A percentile compares a stretch with the other conserved stretches of the same genome.
Evolutionary conservation across 306 rosid genomes (phyloP).

Genomic region (Leucaena leucocephala): DNA sequence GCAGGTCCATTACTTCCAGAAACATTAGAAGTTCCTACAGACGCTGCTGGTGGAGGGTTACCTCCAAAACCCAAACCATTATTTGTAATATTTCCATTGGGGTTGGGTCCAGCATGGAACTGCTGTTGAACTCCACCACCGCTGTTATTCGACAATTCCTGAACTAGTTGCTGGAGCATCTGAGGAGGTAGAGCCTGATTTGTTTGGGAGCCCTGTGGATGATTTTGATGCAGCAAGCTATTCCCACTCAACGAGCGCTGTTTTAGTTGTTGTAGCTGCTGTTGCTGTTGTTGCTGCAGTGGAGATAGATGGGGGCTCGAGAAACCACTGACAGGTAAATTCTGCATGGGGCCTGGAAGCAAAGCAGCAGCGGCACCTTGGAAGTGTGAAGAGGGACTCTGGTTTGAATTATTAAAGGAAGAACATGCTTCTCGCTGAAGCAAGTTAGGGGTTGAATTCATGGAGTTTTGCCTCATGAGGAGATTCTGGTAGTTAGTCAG

Average conservation of each 20-base stretch:
- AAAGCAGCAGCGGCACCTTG: slow-evolving; percentile 62
- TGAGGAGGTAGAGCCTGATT: slow-evolving; percentile 73
- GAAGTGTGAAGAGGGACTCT: slow-evolving; percentile 67
- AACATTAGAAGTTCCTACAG: slow-evolving; percentile 49
- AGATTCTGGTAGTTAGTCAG: slow-evolving; percentile 75
- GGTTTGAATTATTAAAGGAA: slow-evolving; percentile 67
- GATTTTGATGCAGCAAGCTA: slow-evolving; percentile 61
- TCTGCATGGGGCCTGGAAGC: slow-evolving; percentile 74
- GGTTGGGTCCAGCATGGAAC: slow-evolving; percentile 59
- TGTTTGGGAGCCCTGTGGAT: slow-evolving; percentile 62
- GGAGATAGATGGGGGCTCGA: slow-evolving; percentile 62
- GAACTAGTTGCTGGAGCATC: slow-evolving; percentile 79
- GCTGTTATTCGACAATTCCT: slow-evolving; percentile 61
- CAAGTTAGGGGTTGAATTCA: slow-evolving; percentile 66
- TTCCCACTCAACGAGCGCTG: slow-evolving; percentile 65
- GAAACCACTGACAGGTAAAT: slow-evolving; percentile 58
- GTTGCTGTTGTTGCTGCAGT: slow-evolving; percentile 51
- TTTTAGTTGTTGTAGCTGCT: slow-evolving; percentile 52
- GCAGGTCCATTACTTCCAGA: slow-evolving; percentile 60
- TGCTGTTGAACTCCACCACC: slow-evolving; percentile 45
- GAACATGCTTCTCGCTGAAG: slow-evolving; percentile 80
- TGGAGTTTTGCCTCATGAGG: slow-evolving; percentile 77
- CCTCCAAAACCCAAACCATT: slow-evolving; percentile 64
- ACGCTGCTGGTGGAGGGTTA: slow-evolving; percentile 42
- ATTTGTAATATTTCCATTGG: slow-evolving; percentile 33